Base-by-base conservation (phyloP, 441 rosid species). In the Gossypium trilobum region DNA sequence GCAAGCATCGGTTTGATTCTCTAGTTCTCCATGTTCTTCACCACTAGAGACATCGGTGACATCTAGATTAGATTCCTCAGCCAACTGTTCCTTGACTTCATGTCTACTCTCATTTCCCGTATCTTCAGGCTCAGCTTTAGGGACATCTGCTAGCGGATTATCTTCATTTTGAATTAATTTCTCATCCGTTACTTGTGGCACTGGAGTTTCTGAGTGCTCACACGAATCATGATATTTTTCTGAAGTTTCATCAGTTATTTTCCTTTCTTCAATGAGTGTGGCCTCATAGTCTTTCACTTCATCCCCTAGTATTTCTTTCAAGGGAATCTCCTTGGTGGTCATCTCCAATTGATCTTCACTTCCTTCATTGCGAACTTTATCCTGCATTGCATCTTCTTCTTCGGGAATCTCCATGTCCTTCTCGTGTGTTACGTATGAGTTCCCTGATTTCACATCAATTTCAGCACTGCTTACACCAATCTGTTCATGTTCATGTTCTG, bases 121-220 rank as follows among this genome's bases (percentile, higher is more conserved):
- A 62, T 77, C 78, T 39, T 16, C 25, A 70, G 74, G 31, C 63
- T 20, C 77, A 22, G 31, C 51, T 77, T 58, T 75, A 62, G 75
- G 62, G 61, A 66, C 77, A 72, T 60, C 70, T 56, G 61, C 48
- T 58, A 56, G 39, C 54, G 51, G 13, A 54, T 70, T 71, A 70
- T 75, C 52, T 7, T 80, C 79, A 4, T 56, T 52, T 22, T 11
- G 71, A 9, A n/a, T 57, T 31, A 31, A 29, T 27, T 2, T 59
- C 54, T 66, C 74, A 16, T 70, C 72, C 3, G 2, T 59, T 67
- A 23, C 74, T 58, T 51, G 63, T 60, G 72, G 60, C 14, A 0
- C 8, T 2, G 48, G 72, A 73, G 60, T 46, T 70, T 76, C 73
- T 25, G 39, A 52, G 36, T 62, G 52, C 63, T 71, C 81, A 64